A percentile compares a stretch with the other conserved stretches of the same genome.
These are phyloP conservation scores for Eucalyptus marginata DNA, from an alignment of 345 rosid species.

Conservation along the genomic window DNA sequence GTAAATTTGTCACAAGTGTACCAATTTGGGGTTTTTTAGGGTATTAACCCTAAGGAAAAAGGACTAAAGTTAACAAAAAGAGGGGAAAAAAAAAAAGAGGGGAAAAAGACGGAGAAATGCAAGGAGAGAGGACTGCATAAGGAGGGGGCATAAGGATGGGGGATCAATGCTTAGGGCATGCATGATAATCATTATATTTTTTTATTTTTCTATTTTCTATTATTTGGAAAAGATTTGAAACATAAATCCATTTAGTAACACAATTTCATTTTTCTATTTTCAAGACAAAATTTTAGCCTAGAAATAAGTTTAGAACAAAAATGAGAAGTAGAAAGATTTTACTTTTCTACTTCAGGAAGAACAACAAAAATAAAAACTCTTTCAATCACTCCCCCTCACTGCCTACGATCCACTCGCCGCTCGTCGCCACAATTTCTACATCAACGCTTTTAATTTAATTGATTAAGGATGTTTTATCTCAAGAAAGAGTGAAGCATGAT, in stretches of 20 bases:
- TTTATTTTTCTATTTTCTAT: too few species aligned
- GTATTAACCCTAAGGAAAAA: neutral
- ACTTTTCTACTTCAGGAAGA: accelerated
- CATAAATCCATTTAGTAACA: accelerated
- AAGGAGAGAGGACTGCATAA: neutral
- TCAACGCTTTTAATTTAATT: too few species aligned
- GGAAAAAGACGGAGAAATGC: accelerated
- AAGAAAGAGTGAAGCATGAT: too few species aligned
- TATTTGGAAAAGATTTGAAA: accelerated
- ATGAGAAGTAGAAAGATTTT: too few species aligned
- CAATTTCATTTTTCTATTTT: accelerated
- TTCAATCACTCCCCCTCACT: too few species aligned
- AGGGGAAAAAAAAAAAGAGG: neutral
- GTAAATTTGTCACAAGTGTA: too few species aligned
- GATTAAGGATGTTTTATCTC: too few species aligned
- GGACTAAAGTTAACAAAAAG: neutral
- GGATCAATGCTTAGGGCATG: neutral
- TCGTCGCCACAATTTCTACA: too few species aligned
- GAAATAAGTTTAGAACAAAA: accelerated
- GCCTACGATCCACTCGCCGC: accelerated
- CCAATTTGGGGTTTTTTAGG: too few species aligned
- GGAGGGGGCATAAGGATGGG: neutral
- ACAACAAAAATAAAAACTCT: too few species aligned
- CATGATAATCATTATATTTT: too few species aligned
- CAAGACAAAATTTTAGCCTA: too few species aligned